Percentiles rank a stretch among this genome's conserved stretches.
These are phyloP conservation scores for Trichosporon sp. DNA, from an alignment of 1,284 basidiomycete genomes.

Conservation along the genomic window DNA sequence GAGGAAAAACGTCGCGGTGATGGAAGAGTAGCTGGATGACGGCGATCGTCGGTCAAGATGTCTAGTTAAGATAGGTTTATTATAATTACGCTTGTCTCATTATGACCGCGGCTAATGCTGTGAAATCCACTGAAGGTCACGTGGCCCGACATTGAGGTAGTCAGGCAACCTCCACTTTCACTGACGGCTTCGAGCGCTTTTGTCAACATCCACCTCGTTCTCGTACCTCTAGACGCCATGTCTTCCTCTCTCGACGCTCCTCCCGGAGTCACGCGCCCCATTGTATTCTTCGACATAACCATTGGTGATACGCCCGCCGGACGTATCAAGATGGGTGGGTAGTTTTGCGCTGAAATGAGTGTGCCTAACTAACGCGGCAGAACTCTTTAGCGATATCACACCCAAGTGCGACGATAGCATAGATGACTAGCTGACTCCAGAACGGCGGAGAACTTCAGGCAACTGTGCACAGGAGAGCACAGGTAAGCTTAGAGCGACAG, in stretches of 20 bases:
- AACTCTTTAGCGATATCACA: constrained; percentile 44
- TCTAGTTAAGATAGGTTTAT: too few relatives aligned
- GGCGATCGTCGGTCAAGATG: too few relatives aligned
- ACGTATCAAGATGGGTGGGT: constrained; percentile 76
- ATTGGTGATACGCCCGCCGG: constrained; percentile 94
- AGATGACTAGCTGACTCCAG: constrained; percentile 46
- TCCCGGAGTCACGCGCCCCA: constrained; percentile 56
- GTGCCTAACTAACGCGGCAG: constrained; percentile 19
- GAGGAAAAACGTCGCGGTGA: neutral
- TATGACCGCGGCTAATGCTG: neutral
- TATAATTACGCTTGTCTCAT: too few relatives aligned
- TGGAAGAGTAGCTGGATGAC: neutral
- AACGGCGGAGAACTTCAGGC: constrained; percentile 95
- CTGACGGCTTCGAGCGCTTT: neutral
- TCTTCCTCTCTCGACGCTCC: constrained; percentile 38
- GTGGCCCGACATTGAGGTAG: neutral
- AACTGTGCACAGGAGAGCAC: constrained; percentile 93
- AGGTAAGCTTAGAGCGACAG: constrained; percentile 53
- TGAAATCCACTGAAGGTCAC: neutral
- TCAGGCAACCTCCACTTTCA: neutral
- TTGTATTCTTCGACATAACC: constrained; percentile 94
- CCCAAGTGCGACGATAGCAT: constrained; percentile 31
- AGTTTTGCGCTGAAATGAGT: neutral
- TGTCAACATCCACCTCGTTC: neutral
- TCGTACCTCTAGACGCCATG: constrained; percentile 17